Conservation (phyloP, 2,329 filamentous ascomycete genomes). For the Ilyonectria sp. region DNA sequence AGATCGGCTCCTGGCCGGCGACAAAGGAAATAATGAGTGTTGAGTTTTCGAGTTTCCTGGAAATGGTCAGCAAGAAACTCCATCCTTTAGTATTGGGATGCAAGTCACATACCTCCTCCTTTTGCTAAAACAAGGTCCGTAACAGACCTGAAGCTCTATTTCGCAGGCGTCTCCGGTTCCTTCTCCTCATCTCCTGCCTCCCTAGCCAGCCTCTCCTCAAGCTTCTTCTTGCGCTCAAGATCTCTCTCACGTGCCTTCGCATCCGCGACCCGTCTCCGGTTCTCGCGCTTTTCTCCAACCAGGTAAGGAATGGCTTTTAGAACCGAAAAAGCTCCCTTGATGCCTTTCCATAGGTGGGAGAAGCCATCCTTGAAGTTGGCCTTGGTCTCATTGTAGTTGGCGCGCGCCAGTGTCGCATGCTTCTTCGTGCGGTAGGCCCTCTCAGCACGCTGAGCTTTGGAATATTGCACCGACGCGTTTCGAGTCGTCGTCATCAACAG, state of each 20-base stretch:
- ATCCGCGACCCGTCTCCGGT: constrained; percentile 48
- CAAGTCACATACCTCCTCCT: neutral
- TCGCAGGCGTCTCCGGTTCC: constrained; percentile 4
- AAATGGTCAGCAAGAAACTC: neutral
- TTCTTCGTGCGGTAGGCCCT: constrained; percentile 58
- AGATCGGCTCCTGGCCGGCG: constrained; percentile 7
- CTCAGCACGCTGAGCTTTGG: constrained; percentile 58
- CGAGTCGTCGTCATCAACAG: constrained; percentile 57
- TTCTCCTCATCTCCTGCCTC: constrained; percentile 34
- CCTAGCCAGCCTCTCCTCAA: constrained; percentile 39
- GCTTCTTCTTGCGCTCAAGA: constrained; percentile 51
- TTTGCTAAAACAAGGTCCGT: neutral
- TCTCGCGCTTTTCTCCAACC: constrained; percentile 55
- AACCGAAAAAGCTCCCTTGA: constrained; percentile 52
- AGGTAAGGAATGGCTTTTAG: constrained; percentile 54
- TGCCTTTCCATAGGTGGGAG: constrained; percentile 54
- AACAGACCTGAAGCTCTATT: neutral
- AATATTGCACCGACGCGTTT: constrained; percentile 55
- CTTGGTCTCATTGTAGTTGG: constrained; percentile 56
- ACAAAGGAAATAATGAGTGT: constrained; percentile 26
- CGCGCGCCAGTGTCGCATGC: constrained; percentile 57
- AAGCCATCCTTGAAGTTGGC: constrained; percentile 56
- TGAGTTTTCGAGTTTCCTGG: neutral
- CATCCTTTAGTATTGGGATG: neutral
- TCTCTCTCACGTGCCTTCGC: constrained; percentile 53